Base-by-base conservation (phyloP, 192 early-diverging fungal species). In the Rhizophlyctis rosea region DNA sequence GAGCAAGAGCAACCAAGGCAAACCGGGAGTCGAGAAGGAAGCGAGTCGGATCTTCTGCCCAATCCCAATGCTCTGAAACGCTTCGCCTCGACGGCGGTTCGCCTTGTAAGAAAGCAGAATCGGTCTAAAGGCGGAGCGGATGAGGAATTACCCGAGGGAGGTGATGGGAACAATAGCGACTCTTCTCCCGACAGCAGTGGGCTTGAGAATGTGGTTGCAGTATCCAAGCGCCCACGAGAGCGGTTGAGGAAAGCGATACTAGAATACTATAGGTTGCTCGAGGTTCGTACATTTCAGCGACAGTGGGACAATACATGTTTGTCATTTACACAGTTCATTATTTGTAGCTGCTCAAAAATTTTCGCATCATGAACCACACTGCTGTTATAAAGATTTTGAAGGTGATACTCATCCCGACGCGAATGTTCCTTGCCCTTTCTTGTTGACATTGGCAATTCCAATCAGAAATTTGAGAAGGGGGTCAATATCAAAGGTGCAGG, bases 341-440 rank as follows among this genome's bases (percentile, higher is more conserved):
- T 2, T 55, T 59, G 24, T 35, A 73, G 59, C 48, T 76, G 47
- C 27, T 76, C 2, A 64, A 71, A 34, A 72, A 76, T 47, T 76
- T 72, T 34, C 62, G 65, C 29, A 68, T 70, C 62, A 65, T 76
- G 18, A 76, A 76, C 54, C 59, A 65, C 28, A 76, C 68, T 14
- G 72, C 74, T 30, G 5, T 72, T 0, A 51, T 62, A 13, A 76
- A 76, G 55, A 76, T 76, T 57, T 32, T 76, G 3, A 76, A 76
- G 54, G 57, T 57, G 52, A 62, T 13, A 44, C 7, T 44, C 39
- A 13, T 44, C 39, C 39, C 39, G 39, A 44, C 39, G 9, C 39
- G 18, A 7, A 18, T 7, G 39, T 7, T 7, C 39, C 18, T 44
- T 7, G 39, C 18, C 39, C 39, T 44, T n/a, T n/a, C n/a, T n/a